A percentile compares a stretch with the other conserved stretches of the same genome.
Conservation (phyloP, 768 basidiomycete genomes). For the Lentinula aciculospora region DNA sequence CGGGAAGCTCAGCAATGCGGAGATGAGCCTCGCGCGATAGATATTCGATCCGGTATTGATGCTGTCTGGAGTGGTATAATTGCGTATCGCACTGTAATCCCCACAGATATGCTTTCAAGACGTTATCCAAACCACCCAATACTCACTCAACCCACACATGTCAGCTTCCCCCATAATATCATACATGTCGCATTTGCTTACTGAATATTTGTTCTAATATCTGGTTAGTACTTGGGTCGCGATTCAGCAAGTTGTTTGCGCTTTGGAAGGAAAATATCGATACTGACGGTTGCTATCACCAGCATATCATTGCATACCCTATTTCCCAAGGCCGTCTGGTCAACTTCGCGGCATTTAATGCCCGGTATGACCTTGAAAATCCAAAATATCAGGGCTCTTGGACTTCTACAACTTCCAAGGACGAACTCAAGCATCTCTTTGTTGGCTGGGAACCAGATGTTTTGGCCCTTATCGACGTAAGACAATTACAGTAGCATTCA, state of each 20-base stretch:
- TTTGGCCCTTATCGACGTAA: slow-evolving; percentile 29
- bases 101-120: slow-evolving; percentile 17
- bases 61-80: slow-evolving; percentile 27
- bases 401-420: slow-evolving; percentile 22
- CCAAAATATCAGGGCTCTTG: slow-evolving; percentile 21
- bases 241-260: not conserved
- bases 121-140: not conserved
- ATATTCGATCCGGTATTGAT: slow-evolving; percentile 18
- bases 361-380: slow-evolving; percentile 24
- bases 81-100: slow-evolving; percentile 26
- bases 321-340: slow-evolving; percentile 32
- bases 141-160: not conserved
- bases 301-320: slow-evolving; percentile 36
- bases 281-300: not conserved
- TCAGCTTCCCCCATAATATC: not conserved
- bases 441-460: slow-evolving; percentile 30
- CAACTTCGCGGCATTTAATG: slow-evolving; percentile 31
- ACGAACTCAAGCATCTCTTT: slow-evolving; percentile 24
- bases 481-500: not conserved
- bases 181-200: not conserved
- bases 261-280: not conserved
- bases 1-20: slow-evolving; percentile 9
- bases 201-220: not conserved
- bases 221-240: slow-evolving; percentile 13
- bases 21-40: slow-evolving; percentile 9